Evolutionary conservation across 2,329 filamentous ascomycete genomes (phyloP), one percentile per base, ranked within the genome.

Genomic region (Capronia epimyces): DNA sequence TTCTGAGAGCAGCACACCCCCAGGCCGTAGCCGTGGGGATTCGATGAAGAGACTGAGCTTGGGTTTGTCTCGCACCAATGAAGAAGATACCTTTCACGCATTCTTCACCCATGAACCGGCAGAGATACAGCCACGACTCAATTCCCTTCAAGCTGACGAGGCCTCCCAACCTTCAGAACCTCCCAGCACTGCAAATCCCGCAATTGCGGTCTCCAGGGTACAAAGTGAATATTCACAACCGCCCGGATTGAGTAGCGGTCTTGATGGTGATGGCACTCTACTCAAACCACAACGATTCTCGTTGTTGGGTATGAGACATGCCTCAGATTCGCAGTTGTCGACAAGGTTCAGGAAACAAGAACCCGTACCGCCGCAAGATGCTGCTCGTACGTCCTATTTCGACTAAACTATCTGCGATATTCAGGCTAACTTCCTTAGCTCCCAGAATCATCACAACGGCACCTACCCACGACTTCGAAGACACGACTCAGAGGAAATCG

Each of bases 371-470:
- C 27, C 43, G 56, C 72, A 75, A 53, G 72, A 60, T 76, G 62
- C 76, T 72, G 60, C 69, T 75, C 18, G 55, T 56, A 51, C 40
- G 54, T 51, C 18, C 22, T 27, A 16, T 43, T 21, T 18, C 12
- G 40, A 6, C 9, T 18, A 4, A 37, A 8, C 20, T 25, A 3
- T 13, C 32, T 16, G n/a, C 10, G n/a, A 25, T 13, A 22, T 46
- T 15, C 24, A 27, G 41, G 31, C 36, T 44, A 29, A 40, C 20
- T 48, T 16, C 32, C 32, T 20, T 57, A 72, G 69, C 79, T 32
- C 82, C 82, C 13, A 76, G 76, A 16, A 97, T 97, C 65, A 93
- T 97, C 67, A 95, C 87, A 43, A 97, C 91, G 9, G 87, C 90
- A 13, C 90, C 93, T 8, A 93, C 89, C 43, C 70, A 72, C 59